Percentiles rank a stretch among this genome's conserved stretches.
These are phyloP conservation scores for Scenedesmus sp. DNA, from an alignment of 163 green algal species.

Conservation along the genomic window DNA sequence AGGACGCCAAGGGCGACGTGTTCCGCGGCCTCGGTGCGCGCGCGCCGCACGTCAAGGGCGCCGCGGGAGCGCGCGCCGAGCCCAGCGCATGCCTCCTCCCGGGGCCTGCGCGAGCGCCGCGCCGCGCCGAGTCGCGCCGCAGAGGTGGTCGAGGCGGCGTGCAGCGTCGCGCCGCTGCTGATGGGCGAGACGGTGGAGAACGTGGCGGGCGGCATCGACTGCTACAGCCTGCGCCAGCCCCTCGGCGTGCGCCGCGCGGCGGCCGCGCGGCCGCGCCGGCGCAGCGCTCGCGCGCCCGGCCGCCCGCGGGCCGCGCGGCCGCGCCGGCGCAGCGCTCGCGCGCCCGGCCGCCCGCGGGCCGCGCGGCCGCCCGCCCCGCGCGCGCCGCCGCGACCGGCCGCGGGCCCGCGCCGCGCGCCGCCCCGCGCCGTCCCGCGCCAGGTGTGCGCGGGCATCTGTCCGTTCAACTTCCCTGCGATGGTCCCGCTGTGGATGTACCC, in stretches of 20 bases:
- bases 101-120: no score
- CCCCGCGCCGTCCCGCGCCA: no score
- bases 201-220: slow-evolving; percentile 94
- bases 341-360: no score
- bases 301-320: no score
- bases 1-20: slow-evolving; percentile 94
- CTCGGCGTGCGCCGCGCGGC: slow-evolving; percentile 79
- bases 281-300: no score
- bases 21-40: slow-evolving; percentile 84
- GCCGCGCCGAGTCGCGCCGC: not conserved
- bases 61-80: not conserved
- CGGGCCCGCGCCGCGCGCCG: no score
- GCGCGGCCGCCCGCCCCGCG: no score
- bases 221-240: slow-evolving; percentile 89
- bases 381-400: no score
- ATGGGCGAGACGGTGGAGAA: slow-evolving; percentile 91
- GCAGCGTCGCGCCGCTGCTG: slow-evolving; percentile 76
- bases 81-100: no score
- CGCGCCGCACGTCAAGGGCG: not conserved
- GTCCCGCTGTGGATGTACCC: slow-evolving; percentile 96
- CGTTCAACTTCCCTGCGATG: slow-evolving; percentile 98
- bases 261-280: no score
- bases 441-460: slow-evolving; percentile 87
- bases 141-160: slow-evolving; percentile 91
- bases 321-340: no score